Evolutionary conservation across 345 rosid genomes (phyloP).

Genomic region (Raphanus raphanistrum): DNA sequence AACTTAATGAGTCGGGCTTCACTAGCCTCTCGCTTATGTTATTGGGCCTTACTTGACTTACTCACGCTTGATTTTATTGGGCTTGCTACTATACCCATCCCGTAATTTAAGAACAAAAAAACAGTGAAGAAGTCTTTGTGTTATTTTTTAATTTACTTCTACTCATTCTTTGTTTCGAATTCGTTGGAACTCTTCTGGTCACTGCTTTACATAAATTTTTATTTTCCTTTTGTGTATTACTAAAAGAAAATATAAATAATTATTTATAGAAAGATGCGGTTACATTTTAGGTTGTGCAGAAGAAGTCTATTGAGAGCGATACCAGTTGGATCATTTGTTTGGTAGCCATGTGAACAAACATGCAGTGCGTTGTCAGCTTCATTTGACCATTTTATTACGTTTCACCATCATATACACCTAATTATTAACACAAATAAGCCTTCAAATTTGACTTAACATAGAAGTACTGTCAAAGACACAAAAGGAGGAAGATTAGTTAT

Average conservation of each 20-base stretch:
- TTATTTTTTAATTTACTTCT: too few species aligned
- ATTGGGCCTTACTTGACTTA: slow-evolving; percentile 13
- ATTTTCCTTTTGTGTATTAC: neutral
- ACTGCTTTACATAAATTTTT: neutral
- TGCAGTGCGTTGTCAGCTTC: slow-evolving; percentile 29
- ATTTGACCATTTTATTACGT: neutral
- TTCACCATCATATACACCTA: slow-evolving; percentile 13
- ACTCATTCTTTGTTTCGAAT: neutral
- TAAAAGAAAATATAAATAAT: neutral
- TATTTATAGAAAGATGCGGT: neutral
- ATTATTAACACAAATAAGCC: slow-evolving; percentile 8
- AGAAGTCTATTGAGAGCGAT: neutral
- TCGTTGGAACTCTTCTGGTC: neutral
- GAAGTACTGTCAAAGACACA: too few species aligned
- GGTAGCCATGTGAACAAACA: slow-evolving; percentile 11
- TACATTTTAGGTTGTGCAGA: neutral
- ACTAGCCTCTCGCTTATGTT: neutral
- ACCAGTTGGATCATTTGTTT: slow-evolving; percentile 6
- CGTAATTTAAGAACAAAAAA: neutral
- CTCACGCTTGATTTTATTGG: neutral
- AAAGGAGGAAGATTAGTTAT: neutral
- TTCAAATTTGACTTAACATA: neutral
- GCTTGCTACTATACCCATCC: slow-evolving; percentile 1
- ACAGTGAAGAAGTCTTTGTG: neutral
- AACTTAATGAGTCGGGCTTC: neutral